These are phyloP conservation scores for Sphagnum fallax DNA, from an alignment of 228 moss, liverwort and hornwort species.

Conservation along the genomic window DNA sequence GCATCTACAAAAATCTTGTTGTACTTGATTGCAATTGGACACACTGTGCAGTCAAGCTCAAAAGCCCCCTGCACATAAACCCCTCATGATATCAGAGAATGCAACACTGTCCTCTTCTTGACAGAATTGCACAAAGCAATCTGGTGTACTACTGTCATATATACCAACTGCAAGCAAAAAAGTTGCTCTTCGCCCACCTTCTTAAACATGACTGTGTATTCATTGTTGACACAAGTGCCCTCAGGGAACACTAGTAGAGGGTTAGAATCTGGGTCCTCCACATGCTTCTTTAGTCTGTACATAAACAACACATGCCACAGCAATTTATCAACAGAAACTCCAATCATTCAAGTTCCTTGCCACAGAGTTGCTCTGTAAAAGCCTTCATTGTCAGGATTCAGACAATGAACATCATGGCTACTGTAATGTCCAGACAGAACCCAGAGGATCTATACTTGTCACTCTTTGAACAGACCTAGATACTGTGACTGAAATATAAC, in stretches of 20 bases:
- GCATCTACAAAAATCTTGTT: constrained; percentile 99
- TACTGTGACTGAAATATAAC: too few species aligned
- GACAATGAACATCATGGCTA: too few species aligned
- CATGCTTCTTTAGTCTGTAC: constrained; percentile 70
- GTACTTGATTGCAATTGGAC: constrained; percentile 93
- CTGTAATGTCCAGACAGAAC: too few species aligned
- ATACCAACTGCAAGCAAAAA: too few species aligned
- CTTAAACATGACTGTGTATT: constrained; percentile 96
- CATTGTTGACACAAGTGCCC: constrained; percentile 98
- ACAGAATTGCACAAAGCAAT: not conserved
- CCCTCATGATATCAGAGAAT: not conserved
- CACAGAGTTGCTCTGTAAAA: too few species aligned
- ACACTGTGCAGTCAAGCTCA: constrained; percentile 93
- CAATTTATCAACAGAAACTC: too few species aligned
- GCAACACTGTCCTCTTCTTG: not conserved
- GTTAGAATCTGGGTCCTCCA: constrained; percentile 64
- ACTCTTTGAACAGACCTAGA: too few species aligned
- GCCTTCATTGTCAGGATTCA: too few species aligned
- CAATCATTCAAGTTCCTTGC: too few species aligned
- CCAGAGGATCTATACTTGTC: too few species aligned
- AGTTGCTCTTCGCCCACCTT: constrained; percentile 40
- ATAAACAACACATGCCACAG: not conserved
- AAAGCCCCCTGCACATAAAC: constrained; percentile 68
- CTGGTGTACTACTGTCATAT: not conserved
- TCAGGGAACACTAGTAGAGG: constrained; percentile 91